A percentile compares a stretch with the other conserved stretches of the same genome.
These are phyloP conservation scores for Tolypocladium tundrense DNA, from an alignment of 2,329 filamentous ascomycete genomes.

Conservation along the genomic window DNA sequence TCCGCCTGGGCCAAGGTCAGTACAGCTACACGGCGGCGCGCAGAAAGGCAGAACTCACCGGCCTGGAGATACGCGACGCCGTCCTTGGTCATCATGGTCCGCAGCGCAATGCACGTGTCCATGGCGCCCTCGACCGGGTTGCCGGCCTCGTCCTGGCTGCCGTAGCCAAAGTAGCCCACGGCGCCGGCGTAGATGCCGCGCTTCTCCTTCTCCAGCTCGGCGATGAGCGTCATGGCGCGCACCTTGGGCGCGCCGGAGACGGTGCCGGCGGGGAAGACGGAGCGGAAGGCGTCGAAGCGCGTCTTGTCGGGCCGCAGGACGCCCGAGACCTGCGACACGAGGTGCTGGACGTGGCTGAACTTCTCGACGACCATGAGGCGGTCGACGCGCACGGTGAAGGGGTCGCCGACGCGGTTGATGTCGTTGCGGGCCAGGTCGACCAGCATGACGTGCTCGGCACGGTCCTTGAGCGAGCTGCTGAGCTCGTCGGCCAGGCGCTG, in stretches of 20 bases:
- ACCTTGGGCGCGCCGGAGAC: slow-evolving; percentile 95
- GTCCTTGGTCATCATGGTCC: slow-evolving; percentile 92
- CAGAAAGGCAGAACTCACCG: slow-evolving; percentile 27
- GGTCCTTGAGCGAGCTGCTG: slow-evolving; percentile 75
- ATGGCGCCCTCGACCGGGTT: slow-evolving; percentile 67
- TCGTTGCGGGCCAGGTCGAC: slow-evolving; percentile 95
- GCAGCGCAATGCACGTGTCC: slow-evolving; percentile 73
- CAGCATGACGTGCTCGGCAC: slow-evolving; percentile 93
- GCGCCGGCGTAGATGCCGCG: slow-evolving; percentile 91
- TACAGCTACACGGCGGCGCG: not conserved
- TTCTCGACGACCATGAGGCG: slow-evolving; percentile 87
- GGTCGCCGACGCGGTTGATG: slow-evolving; percentile 90
- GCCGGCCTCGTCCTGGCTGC: slow-evolving; percentile 55
- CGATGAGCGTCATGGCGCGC: slow-evolving; percentile 92
- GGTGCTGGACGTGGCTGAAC: slow-evolving; percentile 95
- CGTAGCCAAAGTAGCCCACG: slow-evolving; percentile 93
- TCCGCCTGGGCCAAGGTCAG: slow-evolving; percentile 40
- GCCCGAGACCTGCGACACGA: slow-evolving; percentile 91
- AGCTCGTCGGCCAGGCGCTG: slow-evolving; percentile 68
- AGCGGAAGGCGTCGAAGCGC: slow-evolving; percentile 89
- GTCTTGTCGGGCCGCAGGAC: slow-evolving; percentile 75
- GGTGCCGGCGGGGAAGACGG: slow-evolving; percentile 94
- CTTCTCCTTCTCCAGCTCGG: slow-evolving; percentile 88
- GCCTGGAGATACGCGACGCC: slow-evolving; percentile 84
- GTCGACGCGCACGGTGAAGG: slow-evolving; percentile 80